phyloP scores from a whole-genome alignment of 495 filamentous ascomycete species.

The Staphylotrichum tortipilum region DNA sequence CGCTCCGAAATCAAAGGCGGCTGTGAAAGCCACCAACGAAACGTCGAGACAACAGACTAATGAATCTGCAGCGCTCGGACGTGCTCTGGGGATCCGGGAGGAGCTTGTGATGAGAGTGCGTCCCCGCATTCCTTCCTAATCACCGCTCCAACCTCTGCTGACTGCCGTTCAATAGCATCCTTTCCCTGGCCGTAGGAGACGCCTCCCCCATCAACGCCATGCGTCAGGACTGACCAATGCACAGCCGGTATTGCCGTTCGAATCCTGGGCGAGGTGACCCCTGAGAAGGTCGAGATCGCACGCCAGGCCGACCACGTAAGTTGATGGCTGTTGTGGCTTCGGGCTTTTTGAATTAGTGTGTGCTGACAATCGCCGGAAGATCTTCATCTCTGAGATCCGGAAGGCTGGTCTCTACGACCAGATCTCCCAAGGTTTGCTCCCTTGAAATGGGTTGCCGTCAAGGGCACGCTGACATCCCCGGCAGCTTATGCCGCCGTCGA shows the following conservation, averaged over 20 bases:
- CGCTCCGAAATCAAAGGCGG: not conserved
- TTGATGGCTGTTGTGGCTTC: not conserved
- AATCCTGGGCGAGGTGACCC: constrained; percentile 80
- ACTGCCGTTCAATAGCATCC: constrained; percentile 46
- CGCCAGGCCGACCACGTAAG: constrained; percentile 64
- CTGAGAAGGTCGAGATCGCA: constrained; percentile 68
- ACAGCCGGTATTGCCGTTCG: constrained; percentile 74
- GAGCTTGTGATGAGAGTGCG: constrained; percentile 17
- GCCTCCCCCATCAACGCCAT: constrained; percentile 35
- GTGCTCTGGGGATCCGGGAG: constrained; percentile 13
- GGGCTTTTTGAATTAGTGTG: not conserved
- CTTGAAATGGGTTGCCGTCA: not conserved
- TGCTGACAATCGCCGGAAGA: constrained; percentile 20
- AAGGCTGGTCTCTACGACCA: constrained; percentile 76
- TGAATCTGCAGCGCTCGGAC: constrained; percentile 8
- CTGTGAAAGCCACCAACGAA: not conserved
- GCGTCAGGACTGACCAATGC: not conserved
- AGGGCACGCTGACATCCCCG: not conserved
- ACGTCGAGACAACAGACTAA: not conserved
- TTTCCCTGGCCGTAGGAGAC: constrained; percentile 45
- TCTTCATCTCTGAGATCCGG: constrained; percentile 81
- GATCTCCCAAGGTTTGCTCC: constrained; percentile 19
- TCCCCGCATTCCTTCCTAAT: not conserved
- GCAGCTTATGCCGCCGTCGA: constrained; percentile 70
- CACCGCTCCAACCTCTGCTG: not conserved